Evolutionary conservation across 768 basidiomycete species (phyloP).

Genomic region (Epithele typhae): DNA sequence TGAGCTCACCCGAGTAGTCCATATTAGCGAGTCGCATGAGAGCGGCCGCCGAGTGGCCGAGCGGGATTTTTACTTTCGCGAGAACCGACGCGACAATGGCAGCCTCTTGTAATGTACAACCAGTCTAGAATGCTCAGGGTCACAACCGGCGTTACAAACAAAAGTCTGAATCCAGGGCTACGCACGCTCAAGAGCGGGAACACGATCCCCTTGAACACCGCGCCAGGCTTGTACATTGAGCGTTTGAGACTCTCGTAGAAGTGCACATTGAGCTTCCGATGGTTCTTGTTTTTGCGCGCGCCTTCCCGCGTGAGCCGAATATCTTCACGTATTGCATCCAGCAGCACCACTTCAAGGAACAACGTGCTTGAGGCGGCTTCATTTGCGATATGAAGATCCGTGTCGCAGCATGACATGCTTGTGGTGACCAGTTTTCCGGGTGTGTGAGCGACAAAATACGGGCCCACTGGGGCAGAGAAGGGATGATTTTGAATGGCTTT

Average conservation of each 20-base stretch:
- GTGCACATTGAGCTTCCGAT: slow-evolving; percentile 89
- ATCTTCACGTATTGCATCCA: slow-evolving; percentile 87
- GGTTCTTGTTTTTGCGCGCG: slow-evolving; percentile 30
- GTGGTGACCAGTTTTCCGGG: slow-evolving; percentile 93
- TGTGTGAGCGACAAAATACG: slow-evolving; percentile 89
- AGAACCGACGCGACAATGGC: slow-evolving; percentile 91
- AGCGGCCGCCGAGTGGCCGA: slow-evolving; percentile 96
- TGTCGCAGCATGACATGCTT: slow-evolving; percentile 91
- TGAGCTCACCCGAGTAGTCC: slow-evolving; percentile 80
- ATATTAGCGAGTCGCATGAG: slow-evolving; percentile 90
- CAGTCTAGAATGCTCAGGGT: slow-evolving; percentile 38
- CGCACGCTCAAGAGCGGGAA: slow-evolving; percentile 92
- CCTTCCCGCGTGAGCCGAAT: slow-evolving; percentile 49
- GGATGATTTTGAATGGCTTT: slow-evolving; percentile 97
- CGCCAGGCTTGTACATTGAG: slow-evolving; percentile 91
- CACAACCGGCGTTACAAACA: background rate
- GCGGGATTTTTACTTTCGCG: slow-evolving; percentile 86
- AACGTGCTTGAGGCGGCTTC: slow-evolving; percentile 94
- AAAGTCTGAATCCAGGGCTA: slow-evolving; percentile 4
- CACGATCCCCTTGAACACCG: slow-evolving; percentile 97
- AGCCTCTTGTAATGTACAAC: slow-evolving; percentile 91
- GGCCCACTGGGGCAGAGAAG: slow-evolving; percentile 93
- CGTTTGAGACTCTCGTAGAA: slow-evolving; percentile 92
- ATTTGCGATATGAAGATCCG: slow-evolving; percentile 95
- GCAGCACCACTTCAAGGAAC: slow-evolving; percentile 86